These are phyloP conservation scores for Trametes elegans DNA, from an alignment of 768 basidiomycete species.

Conservation along the genomic window DNA sequence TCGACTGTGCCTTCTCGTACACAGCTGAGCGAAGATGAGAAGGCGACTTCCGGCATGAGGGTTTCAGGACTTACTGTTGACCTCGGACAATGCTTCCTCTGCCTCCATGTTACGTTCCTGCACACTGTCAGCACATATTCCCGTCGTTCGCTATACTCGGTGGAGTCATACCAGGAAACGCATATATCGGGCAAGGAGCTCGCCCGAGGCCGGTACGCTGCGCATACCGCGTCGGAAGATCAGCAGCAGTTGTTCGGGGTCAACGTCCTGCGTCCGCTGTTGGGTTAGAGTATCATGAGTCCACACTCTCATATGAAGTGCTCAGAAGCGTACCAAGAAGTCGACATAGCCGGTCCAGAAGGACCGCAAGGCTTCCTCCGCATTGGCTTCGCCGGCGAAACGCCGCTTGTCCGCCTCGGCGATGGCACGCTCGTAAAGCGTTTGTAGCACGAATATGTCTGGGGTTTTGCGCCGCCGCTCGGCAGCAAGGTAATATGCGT, in stretches of 20 bases:
- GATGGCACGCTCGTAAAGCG: slow-evolving; percentile 73
- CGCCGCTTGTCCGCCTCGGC: slow-evolving; percentile 63
- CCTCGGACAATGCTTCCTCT: slow-evolving; percentile 31
- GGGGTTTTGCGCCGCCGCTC: slow-evolving; percentile 63
- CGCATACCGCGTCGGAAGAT: slow-evolving; percentile 57
- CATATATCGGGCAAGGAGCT: slow-evolving; percentile 77
- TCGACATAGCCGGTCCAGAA: slow-evolving; percentile 80
- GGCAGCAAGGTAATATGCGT: slow-evolving; percentile 57
- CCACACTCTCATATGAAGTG: background rate
- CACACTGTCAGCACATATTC: slow-evolving; percentile 15
- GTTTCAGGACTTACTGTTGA: slow-evolving; percentile 5
- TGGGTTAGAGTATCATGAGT: background rate
- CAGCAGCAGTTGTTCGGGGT: slow-evolving; percentile 40
- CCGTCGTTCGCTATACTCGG: no score
- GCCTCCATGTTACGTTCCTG: slow-evolving; percentile 40
- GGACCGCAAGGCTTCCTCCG: slow-evolving; percentile 54
- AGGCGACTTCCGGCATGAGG: background rate
- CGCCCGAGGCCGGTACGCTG: slow-evolving; percentile 74
- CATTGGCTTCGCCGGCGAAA: slow-evolving; percentile 50
- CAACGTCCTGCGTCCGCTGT: slow-evolving; percentile 48
- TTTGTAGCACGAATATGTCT: slow-evolving; percentile 52
- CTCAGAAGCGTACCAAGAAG: slow-evolving; percentile 51
- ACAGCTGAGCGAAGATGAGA: slow-evolving; percentile 41
- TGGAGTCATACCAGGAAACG: slow-evolving; percentile 67
- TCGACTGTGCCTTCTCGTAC: slow-evolving; percentile 54